Evolutionary conservation across 2,329 filamentous ascomycete species (phyloP).

Genomic region (Cercospora sesami): DNA sequence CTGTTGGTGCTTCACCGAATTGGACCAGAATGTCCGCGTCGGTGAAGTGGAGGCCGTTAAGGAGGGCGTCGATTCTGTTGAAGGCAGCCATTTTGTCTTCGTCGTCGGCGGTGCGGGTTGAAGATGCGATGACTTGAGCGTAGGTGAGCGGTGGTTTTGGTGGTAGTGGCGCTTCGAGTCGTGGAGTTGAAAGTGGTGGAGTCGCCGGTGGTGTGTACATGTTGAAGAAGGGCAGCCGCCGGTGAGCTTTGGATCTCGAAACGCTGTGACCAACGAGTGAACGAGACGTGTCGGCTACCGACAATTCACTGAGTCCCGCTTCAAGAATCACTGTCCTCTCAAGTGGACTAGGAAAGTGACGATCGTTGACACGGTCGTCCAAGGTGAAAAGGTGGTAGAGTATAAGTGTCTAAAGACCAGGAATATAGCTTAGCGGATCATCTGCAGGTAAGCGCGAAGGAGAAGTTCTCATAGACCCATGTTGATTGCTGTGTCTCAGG

Average conservation of each 20-base stretch:
- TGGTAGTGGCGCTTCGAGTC: no score
- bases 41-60: not conserved
- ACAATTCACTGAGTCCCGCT: not conserved
- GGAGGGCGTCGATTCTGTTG: not conserved
- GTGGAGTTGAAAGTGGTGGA: not conserved
- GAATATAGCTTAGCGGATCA: not conserved
- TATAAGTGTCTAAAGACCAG: not conserved
- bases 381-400: rapidly evolving
- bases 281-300: not conserved
- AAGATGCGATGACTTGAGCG: not conserved
- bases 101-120: not conserved
- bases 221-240: not conserved
- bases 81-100: not conserved
- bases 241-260: not conserved
- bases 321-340: not conserved
- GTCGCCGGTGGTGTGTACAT: not conserved
- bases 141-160: not conserved
- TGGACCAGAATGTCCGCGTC: not conserved
- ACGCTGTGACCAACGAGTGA: not conserved
- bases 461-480: not conserved
- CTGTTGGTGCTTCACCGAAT: not conserved
- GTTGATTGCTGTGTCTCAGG: not conserved
- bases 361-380: not conserved
- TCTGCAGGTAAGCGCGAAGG: not conserved
- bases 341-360: not conserved